Percentiles rank a stretch among this genome's conserved stretches.
These are phyloP conservation scores for Fusarium staphyleae DNA, from an alignment of 2,329 filamentous ascomycete species.

Conservation along the genomic window DNA sequence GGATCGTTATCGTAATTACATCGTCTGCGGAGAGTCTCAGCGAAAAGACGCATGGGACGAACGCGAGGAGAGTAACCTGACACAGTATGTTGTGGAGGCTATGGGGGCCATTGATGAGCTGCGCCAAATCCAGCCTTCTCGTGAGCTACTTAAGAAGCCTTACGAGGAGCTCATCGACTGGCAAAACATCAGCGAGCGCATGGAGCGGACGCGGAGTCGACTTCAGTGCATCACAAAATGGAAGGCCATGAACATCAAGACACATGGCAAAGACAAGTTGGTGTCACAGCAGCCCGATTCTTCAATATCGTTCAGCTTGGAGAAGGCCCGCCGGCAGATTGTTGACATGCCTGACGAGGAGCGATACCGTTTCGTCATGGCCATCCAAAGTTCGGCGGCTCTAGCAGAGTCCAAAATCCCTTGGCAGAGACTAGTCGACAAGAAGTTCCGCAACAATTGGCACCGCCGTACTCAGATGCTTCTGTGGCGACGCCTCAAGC, in stretches of 20 bases:
- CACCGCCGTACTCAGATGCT: conserved; percentile 48
- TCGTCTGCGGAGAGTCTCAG: conserved; percentile 63
- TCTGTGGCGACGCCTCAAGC: conserved; percentile 50
- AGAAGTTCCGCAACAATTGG: conserved; percentile 50
- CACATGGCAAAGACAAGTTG: conserved; percentile 45
- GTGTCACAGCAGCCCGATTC: conserved; percentile 44
- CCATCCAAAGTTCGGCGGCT: conserved; percentile 52
- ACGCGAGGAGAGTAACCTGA: conserved; percentile 64
- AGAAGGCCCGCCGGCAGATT: conserved; percentile 53
- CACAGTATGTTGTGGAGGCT: conserved; percentile 59
- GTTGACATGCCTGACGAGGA: conserved; percentile 53
- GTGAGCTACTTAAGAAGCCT: conserved; percentile 46
- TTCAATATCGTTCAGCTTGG: conserved; percentile 51
- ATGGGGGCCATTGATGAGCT: conserved; percentile 56
- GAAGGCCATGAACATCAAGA: conserved; percentile 55
- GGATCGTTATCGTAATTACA: conserved; percentile 74
- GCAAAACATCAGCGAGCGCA: conserved; percentile 67
- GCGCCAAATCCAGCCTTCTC: conserved; percentile 45
- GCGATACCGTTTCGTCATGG: conserved; percentile 53
- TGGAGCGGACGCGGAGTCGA: conserved; percentile 67
- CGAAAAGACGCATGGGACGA: conserved; percentile 65
- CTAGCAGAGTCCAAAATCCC: conserved; percentile 56
- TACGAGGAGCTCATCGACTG: conserved; percentile 69
- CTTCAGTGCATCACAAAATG: conserved; percentile 75
- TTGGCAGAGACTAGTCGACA: conserved; percentile 56